These are phyloP conservation scores for Trichoderma sp. DNA, from an alignment of 2,329 filamentous ascomycete species.

Conservation along the genomic window DNA sequence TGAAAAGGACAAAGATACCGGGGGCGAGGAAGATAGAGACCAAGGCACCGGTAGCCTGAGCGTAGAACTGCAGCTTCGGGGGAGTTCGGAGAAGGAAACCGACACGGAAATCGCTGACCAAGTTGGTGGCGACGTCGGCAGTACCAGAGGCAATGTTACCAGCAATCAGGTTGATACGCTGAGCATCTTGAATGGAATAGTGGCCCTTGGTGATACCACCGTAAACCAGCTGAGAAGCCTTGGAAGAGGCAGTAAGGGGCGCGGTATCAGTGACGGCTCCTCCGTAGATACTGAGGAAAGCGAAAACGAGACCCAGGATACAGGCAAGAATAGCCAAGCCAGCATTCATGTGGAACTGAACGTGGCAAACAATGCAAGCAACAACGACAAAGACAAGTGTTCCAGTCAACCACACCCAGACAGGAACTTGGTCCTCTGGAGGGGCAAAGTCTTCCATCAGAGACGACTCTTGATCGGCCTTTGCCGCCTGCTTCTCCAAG, in stretches of 20 bases:
- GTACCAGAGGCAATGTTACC: slow-evolving; percentile 56
- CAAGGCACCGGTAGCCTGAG: slow-evolving; percentile 60
- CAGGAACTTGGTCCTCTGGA: slow-evolving; percentile 47
- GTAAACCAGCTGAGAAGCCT: slow-evolving; percentile 66
- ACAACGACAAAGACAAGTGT: slow-evolving; percentile 48
- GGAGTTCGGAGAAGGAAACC: slow-evolving; percentile 65
- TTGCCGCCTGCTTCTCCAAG: slow-evolving; percentile 37
- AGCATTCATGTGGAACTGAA: slow-evolving; percentile 55
- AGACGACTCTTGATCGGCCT: slow-evolving; percentile 30
- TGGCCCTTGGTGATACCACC: slow-evolving; percentile 60
- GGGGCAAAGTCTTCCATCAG: slow-evolving; percentile 41
- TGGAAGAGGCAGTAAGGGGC: slow-evolving; percentile 63
- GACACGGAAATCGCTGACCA: slow-evolving; percentile 64
- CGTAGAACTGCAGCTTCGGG: slow-evolving; percentile 63
- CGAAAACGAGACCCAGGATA: slow-evolving; percentile 56
- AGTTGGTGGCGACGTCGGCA: slow-evolving; percentile 51
- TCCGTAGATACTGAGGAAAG: slow-evolving; percentile 49
- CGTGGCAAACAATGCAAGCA: slow-evolving; percentile 49
- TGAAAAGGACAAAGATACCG: slow-evolving; percentile 66
- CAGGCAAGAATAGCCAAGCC: slow-evolving; percentile 55
- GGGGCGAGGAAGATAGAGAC: slow-evolving; percentile 66
- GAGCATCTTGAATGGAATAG: slow-evolving; percentile 49
- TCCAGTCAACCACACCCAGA: slow-evolving; percentile 52
- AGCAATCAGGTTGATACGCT: slow-evolving; percentile 64
- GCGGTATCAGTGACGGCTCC: slow-evolving; percentile 58